These are phyloP conservation scores for Postia placenta DNA, from an alignment of 768 basidiomycete species.

Conservation along the genomic window DNA sequence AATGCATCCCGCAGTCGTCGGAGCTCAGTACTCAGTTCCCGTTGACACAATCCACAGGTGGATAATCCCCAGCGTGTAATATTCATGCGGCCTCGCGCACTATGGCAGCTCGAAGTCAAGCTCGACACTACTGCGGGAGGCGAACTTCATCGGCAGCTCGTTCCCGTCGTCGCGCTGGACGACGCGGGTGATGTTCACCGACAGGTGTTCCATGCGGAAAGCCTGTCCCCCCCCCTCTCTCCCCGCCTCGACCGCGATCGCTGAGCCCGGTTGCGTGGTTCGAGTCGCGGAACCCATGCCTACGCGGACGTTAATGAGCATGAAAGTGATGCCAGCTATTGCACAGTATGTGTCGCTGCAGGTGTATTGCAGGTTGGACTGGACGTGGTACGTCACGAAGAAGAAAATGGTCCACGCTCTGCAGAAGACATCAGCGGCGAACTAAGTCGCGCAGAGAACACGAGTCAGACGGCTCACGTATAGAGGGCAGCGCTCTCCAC, in stretches of 20 bases:
- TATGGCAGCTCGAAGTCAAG: too few relatives aligned
- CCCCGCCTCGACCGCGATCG: not conserved
- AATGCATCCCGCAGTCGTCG: too few relatives aligned
- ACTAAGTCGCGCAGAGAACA: not conserved
- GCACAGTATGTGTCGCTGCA: not conserved
- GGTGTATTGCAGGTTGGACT: not conserved
- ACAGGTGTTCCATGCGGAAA: not conserved
- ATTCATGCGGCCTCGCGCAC: too few relatives aligned
- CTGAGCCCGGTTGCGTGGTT: not conserved
- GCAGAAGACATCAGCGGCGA: not conserved
- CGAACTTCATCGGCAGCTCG: not conserved
- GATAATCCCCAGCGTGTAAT: too few relatives aligned
- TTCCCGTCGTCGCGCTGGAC: not conserved
- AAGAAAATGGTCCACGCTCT: not conserved
- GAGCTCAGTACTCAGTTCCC: too few relatives aligned
- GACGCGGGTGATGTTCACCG: not conserved
- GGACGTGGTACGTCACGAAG: not conserved
- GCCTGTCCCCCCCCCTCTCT: not conserved
- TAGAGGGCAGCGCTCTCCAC: not conserved
- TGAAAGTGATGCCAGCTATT: conserved; percentile 9
- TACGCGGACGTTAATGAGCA: conserved; percentile 12
- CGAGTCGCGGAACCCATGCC: conserved; percentile 4
- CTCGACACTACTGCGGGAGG: too few relatives aligned
- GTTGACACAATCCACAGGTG: too few relatives aligned
- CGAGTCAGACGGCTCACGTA: not conserved